These are phyloP conservation scores for Oryza nivara DNA, from an alignment of 176 grass and related monocot genomes.

Conservation along the genomic window DNA sequence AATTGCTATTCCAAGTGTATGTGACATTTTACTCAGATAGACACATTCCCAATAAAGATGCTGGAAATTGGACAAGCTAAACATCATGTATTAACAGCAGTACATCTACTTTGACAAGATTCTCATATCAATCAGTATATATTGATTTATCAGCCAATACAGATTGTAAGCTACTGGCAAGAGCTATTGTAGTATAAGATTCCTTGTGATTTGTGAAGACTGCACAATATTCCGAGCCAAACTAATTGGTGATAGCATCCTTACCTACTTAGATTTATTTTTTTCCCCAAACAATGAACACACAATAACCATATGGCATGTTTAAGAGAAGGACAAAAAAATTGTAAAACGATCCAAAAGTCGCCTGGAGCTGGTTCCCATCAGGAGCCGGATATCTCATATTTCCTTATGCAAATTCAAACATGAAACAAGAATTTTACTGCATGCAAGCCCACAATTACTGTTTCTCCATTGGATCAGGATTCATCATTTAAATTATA, in stretches of 20 bases:
- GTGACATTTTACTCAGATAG: not conserved
- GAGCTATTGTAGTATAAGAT: not conserved
- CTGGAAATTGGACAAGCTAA: conserved; percentile 28
- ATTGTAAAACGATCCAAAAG: not conserved
- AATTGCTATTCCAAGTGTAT: not conserved
- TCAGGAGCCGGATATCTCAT: not conserved
- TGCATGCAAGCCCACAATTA: not conserved
- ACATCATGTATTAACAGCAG: conserved; percentile 31
- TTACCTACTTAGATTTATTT: conserved; percentile 23
- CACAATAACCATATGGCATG: not conserved
- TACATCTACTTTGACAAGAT: not conserved
- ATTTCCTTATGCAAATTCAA: conserved; percentile 19
- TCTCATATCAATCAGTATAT: conserved; percentile 5
- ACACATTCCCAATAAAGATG: not conserved
- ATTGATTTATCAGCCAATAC: not conserved
- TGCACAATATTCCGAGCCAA: not conserved
- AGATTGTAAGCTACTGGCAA: conserved; percentile 18
- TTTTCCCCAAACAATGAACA: not conserved
- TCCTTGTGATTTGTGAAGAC: conserved; percentile 28
- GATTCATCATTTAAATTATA: not conserved
- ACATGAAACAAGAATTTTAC: not conserved
- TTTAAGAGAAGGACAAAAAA: not conserved
- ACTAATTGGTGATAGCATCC: not conserved
- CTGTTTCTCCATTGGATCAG: conserved; percentile 4
- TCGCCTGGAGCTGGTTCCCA: not conserved